Evolutionary conservation across 2,329 filamentous ascomycete species (phyloP), one percentile per base, ranked within the genome.

Genomic region (Stagonosporopsis vannaccii): DNA sequence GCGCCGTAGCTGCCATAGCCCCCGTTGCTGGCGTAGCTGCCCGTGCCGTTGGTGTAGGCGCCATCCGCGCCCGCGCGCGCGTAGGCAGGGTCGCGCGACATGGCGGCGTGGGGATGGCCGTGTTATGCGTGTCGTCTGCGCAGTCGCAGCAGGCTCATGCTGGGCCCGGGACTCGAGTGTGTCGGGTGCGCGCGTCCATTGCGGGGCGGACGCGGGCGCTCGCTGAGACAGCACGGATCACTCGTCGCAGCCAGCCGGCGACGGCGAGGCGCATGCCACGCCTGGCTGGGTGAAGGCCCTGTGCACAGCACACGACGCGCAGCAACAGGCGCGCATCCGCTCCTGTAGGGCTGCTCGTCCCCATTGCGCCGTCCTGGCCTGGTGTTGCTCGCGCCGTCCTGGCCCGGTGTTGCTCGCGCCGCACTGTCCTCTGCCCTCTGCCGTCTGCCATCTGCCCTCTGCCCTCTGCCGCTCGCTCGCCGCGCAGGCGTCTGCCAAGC

Each of bases 1-100:
- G 59, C 57, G 44, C 66, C 67, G 30, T 68, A 68, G 51, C 50
- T 59, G 23, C 58, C 66, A 43, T 68, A 67, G 46, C 58, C 60
- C 25, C 62, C 64, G 23, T 62, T 62, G 42, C 33, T 36, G 48
- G 52, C 58, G 60, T 67, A 62, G 51, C 50, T 72, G 13, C 65
- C 39, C 40, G 30, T 47, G 36, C 53, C 61, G 32, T 80, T 80
- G 30, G 36, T 63, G 46, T 52, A 74, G 67, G 32, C 40, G 25
- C 74, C 74, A 53, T 76, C 75, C 41, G 68, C 52, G 42, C 70
- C 69, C 50, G 67, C 57, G 59, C 70, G 71, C 58, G 65, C 54
- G 61, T 68, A 70, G 58, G 66, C 71, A 41, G 71, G 72, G 45
- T 66, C 66, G 59, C 72, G 74, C 56, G 74, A 76, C 75, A 77